Percentiles rank a stretch among this genome's conserved stretches.
These are phyloP conservation scores for Calycina herbarum DNA, from an alignment of 2,329 filamentous ascomycete species.

Conservation along the genomic window DNA sequence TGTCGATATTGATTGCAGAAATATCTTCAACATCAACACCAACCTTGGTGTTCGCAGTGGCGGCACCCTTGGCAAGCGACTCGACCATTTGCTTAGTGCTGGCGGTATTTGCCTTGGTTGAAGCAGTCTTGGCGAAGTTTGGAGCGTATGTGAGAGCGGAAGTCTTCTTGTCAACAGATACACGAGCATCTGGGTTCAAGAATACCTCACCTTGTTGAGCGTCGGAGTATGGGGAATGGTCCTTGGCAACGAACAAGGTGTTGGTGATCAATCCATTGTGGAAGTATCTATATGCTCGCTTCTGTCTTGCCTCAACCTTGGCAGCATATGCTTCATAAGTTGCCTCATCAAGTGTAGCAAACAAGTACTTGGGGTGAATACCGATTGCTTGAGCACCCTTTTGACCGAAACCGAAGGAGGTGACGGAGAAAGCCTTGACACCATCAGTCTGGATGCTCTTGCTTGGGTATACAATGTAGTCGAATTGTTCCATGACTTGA, in stretches of 20 bases:
- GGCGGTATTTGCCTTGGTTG: conserved; percentile 59
- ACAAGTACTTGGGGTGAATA: conserved; percentile 95
- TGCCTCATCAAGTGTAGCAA: conserved; percentile 84
- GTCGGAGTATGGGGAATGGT: conserved; percentile 84
- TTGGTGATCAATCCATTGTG: conserved; percentile 99
- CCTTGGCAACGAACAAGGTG: conserved; percentile 94
- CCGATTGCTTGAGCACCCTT: conserved; percentile 98
- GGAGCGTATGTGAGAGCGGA: conserved; percentile 72
- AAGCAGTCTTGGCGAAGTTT: conserved; percentile 60
- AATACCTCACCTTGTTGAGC: conserved; percentile 84
- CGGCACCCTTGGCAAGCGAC: conserved; percentile 64
- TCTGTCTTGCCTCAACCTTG: conserved; percentile 91
- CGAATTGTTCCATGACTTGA: conserved; percentile 93
- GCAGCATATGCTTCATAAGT: conserved; percentile 79
- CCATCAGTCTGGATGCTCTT: conserved; percentile 95
- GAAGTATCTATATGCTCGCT: conserved; percentile 98
- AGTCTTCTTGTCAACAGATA: conserved; percentile 82
- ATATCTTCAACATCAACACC: conserved; percentile 95
- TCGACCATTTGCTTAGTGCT: conserved; percentile 69
- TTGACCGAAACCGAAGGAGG: conserved; percentile 98
- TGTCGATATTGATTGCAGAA: conserved; percentile 83
- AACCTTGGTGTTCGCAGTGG: conserved; percentile 71
- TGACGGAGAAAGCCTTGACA: conserved; percentile 97
- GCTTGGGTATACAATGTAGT: conserved; percentile 96
- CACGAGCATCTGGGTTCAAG: conserved; percentile 90